Conservation (phyloP, 768 basidiomycete genomes). For the Calocybe indica region DNA sequence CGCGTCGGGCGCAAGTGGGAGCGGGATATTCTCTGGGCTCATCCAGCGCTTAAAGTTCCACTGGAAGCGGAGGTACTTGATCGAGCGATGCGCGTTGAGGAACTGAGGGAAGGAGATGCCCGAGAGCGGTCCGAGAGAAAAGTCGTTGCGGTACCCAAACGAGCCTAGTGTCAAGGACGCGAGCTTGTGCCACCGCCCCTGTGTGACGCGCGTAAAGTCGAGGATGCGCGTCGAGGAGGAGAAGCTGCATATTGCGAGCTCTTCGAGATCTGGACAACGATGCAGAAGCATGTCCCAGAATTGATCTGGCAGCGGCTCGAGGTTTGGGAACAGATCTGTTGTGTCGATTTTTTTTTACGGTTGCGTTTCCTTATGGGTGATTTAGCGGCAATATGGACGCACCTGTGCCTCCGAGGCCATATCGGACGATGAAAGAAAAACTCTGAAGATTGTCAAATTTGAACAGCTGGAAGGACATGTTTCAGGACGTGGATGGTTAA, state of each 20-base stretch:
- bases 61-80: slow-evolving; percentile 38
- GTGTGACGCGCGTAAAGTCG: slow-evolving; percentile 33
- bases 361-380: too few relatives aligned
- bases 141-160: slow-evolving; percentile 43
- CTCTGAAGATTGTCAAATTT: slow-evolving; percentile 34
- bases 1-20: slow-evolving; percentile 21
- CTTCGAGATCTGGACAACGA: slow-evolving; percentile 41
- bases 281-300: slow-evolving; percentile 45
- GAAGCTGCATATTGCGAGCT: slow-evolving; percentile 44
- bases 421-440: slow-evolving; percentile 42
- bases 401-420: slow-evolving; percentile 36
- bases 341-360: neutral
- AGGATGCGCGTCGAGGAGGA: slow-evolving; percentile 41
- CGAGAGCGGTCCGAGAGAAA: slow-evolving; percentile 29
- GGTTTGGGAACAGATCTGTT: slow-evolving; percentile 30
- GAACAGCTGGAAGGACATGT: slow-evolving; percentile 25
- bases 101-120: slow-evolving; percentile 26
- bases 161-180: slow-evolving; percentile 41
- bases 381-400: neutral
- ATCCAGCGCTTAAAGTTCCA: slow-evolving; percentile 50
- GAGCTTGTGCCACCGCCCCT: slow-evolving; percentile 33
- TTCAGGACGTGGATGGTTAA: neutral
- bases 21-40: slow-evolving; percentile 32
- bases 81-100: slow-evolving; percentile 27
- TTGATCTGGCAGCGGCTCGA: slow-evolving; percentile 30